Base-by-base conservation (phyloP, 495 filamentous ascomycete species). In the Podospora conica region DNA sequence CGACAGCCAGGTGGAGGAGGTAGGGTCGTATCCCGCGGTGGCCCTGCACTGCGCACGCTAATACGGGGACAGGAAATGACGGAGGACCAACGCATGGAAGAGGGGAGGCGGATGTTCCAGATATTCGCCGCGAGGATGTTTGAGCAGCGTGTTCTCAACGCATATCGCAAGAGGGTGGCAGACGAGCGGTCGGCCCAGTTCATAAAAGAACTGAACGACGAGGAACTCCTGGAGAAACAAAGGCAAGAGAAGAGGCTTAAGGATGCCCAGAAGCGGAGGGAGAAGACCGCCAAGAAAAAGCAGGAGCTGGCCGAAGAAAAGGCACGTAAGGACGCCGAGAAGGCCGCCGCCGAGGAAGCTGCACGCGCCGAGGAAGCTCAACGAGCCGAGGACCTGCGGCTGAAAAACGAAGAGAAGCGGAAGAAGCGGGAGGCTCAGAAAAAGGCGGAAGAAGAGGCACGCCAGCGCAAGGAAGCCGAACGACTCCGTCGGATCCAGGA, bases 101-200 rank as follows among this genome's bases (percentile, higher is more conserved):
- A 98, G 80, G 95, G 95, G 58, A 86, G 96, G 59, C 84, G 95
- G 66, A 99, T 99, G 95, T 99, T 99, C 75, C 95, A 99, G 75
- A 99, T 99, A 75, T 98, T 99, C 77, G 95, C 95, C 61, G 95
- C 95, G 53, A 86, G 95, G 68, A 99, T 99, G 95, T 99, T 99
- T 74, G 95, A 99, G 77, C 96, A 98, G 76, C 84, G 95, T 68
- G 95, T 99, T 10, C 84, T 99, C 64, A 93, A 89, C n/a, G 95
- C 95, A 53, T 99, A 99, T 74, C 87, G 91, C 71, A 94, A 99
- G 77, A 97, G 96, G 74, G 93, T 98, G 11, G 91, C 95, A 18
- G 86, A 88, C 68, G 93, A 99, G 75, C 90, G 94, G 18, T 93
- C 96, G 75, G 83, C 90, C 68, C 93, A 93, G 75, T 87, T 99